Evolutionary conservation across 345 rosid species (phyloP), one percentile per base, ranked within the genome.

Genomic region (Syzygium aromaticum): DNA sequence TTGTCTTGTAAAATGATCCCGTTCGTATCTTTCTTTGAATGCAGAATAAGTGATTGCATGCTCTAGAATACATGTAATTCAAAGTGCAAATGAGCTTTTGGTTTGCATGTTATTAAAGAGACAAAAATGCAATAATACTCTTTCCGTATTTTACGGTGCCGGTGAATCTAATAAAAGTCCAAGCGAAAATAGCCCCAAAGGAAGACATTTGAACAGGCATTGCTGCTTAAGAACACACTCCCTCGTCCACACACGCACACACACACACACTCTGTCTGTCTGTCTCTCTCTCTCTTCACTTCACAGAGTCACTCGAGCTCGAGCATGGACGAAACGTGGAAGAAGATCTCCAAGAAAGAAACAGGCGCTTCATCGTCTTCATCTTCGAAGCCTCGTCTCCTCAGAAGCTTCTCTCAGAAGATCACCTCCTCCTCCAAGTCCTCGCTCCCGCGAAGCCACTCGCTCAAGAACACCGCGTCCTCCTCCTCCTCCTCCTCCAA

Each of bases 311-410:
- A 5, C 22, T 73, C 25, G 80, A 73, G 80, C 80, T 73, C 5
- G 84, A 87, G 87, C 88, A 97, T 97, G 99, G 98, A 96, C 88
- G 96, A 95, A 92, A 94, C 95, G 88, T 95, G 96, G 98, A 95
- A 94, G 27, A 73, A 73, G 80, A 38, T 11, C 21, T 73, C 80
- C 12, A 73, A 73, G 80, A 73, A 73, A 33, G 80, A 73, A 73
- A 40, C 80, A 73, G 80, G 88, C 86, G 88, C 86, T 90, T 94
- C 54, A 93, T 92, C 87, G 28, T 91, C 93, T 87, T 92, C 93
- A 12, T 51, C 85, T 53, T 91, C 94, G 8, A 91, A 90, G 90
- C 89, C 94, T 84, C 86, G 86, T 53, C 93, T 95, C 85, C 89
- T 93, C 6, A 93, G 98, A 89, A 95, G 97, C 87, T 93, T 91